phyloP scores from a whole-genome alignment of 116 monocot species.

The Iris pallida region DNA sequence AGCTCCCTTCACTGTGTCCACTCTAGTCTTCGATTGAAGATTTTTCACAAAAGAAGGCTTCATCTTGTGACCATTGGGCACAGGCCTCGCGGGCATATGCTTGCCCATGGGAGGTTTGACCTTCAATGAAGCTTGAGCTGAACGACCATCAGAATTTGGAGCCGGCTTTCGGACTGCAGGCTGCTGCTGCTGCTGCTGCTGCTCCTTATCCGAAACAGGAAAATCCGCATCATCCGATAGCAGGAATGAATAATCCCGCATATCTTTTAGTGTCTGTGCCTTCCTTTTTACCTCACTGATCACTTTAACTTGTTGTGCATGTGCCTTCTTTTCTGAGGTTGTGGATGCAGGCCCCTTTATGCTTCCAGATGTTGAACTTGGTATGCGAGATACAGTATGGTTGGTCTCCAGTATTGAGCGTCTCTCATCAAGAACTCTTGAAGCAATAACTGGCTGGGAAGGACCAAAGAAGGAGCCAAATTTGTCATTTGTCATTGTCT shows the following conservation, averaged over 20 bases:
- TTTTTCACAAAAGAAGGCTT: conserved; percentile 18
- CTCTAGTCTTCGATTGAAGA: conserved; percentile 21
- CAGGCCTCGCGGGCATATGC: conserved; percentile 4
- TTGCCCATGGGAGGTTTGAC: conserved; percentile 24
- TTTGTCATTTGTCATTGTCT: conserved; percentile 8
- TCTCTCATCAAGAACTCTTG: conserved; percentile 83
- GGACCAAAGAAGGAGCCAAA: conserved; percentile 99
- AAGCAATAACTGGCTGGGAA: conserved; percentile 72
- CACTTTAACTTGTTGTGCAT: conserved; percentile 14
- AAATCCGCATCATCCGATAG: conserved; percentile 85
- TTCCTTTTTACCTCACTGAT: conserved; percentile 75
- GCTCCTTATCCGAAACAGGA: conserved; percentile 29
- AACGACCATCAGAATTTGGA: conserved; percentile 35
- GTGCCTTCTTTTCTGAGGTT: conserved; percentile 27
- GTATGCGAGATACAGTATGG: conserved; percentile 37
- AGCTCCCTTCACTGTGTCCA: conserved; percentile 17
- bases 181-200: conserved; percentile 20
- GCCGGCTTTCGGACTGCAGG: neutral
- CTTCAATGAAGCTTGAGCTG: conserved; percentile 23
- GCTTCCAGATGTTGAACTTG: conserved; percentile 31
- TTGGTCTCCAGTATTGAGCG: conserved; percentile 57
- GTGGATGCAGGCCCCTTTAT: conserved; percentile 14
- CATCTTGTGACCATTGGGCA: conserved; percentile 9
- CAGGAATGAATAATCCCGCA: conserved; percentile 85
- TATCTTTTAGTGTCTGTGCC: conserved; percentile 74